Conservation (phyloP, 73 alveolate genomes). For the Paraurostyla sp. region DNA sequence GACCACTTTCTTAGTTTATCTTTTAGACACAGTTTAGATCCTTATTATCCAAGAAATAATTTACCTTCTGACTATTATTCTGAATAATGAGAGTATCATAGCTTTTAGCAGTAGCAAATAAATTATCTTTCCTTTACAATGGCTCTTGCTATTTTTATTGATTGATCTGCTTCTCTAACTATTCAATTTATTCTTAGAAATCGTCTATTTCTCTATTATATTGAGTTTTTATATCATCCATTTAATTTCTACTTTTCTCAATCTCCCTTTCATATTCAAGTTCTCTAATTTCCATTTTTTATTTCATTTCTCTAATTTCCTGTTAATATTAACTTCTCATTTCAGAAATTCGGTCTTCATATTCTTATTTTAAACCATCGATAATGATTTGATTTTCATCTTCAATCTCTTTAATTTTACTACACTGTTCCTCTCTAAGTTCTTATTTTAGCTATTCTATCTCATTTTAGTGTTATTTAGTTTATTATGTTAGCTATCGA, state of each 20-base stretch:
- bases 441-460: not conserved
- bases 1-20: too few relatives aligned
- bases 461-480: not conserved
- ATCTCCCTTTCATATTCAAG: not conserved
- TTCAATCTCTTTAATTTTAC: constrained; percentile 7
- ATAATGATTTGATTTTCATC: constrained; percentile 23
- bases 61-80: not conserved
- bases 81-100: not conserved
- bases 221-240: not conserved
- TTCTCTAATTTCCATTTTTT: not conserved
- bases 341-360: constrained; percentile 13
- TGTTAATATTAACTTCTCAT: not conserved
- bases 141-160: not conserved
- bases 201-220: not conserved
- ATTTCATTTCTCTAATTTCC: not conserved
- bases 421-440: not conserved
- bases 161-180: not conserved
- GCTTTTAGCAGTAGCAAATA: not conserved
- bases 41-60: not conserved
- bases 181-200: not conserved
- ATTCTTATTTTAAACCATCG: constrained; percentile 43
- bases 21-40: not conserved
- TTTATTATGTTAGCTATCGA: not conserved
- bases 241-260: constrained; percentile 10
- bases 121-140: not conserved